Evolutionary conservation across 352 stramenopile genomes (phyloP).

Genomic region (Proteromonas lacertae): DNA sequence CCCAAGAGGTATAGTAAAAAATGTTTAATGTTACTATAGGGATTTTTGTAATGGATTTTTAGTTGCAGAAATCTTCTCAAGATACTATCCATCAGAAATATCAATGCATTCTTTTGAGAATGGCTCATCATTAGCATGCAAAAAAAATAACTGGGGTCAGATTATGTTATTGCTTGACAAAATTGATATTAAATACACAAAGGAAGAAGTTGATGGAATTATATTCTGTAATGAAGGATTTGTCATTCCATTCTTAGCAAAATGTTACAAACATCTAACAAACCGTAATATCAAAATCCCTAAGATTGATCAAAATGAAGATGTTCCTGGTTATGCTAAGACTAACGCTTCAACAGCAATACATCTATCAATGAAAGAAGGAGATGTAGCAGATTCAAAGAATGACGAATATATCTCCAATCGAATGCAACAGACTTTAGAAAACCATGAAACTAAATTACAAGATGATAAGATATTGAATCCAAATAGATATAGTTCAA

Average conservation of each 20-base stretch:
- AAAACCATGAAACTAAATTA: constrained; percentile 28
- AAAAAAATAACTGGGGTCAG: constrained; percentile 59
- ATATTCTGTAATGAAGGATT: constrained; percentile 51
- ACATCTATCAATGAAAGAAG: constrained; percentile 28
- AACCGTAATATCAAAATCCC: constrained; percentile 18
- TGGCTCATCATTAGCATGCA: constrained; percentile 41
- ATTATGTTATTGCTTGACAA: constrained; percentile 31
- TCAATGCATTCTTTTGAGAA: constrained; percentile 65
- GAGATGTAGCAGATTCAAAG: constrained; percentile 22
- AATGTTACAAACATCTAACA: constrained; percentile 48
- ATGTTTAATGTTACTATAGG: too few relatives aligned
- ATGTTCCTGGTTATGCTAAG: constrained; percentile 33
- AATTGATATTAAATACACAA: constrained; percentile 22
- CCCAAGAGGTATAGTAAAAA: too few relatives aligned
- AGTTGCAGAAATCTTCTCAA: constrained; percentile 1
- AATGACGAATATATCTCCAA: background rate
- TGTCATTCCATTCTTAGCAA: constrained; percentile 32
- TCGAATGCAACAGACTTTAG: constrained; percentile 17
- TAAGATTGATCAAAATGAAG: constrained; percentile 12
- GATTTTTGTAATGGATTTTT: too few relatives aligned
- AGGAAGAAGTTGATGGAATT: constrained; percentile 22
- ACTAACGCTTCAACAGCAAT: constrained; percentile 34
- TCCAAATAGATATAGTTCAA: constrained; percentile 22
- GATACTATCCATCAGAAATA: constrained; percentile 55
- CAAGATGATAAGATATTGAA: constrained; percentile 29